Evolutionary conservation across 2,329 filamentous ascomycete species (phyloP), one percentile per base, ranked within the genome.

Genomic region (Lojkania enalia): DNA sequence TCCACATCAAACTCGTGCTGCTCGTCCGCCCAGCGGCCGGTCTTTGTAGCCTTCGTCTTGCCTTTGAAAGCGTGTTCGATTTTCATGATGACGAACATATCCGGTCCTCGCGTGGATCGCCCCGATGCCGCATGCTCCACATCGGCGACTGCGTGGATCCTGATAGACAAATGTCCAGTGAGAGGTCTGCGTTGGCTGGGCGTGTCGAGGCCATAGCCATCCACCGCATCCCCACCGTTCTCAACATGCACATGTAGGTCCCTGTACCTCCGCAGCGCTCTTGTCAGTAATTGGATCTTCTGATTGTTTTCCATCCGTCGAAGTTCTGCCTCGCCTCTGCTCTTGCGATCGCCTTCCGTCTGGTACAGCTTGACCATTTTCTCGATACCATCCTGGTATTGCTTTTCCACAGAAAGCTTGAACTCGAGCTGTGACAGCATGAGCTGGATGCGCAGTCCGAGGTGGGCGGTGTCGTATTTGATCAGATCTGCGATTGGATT

Each of bases 391-490:
- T 95, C 95, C 55, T 97, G 90, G 73, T 99, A 99, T 73, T 99
- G 94, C 69, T 96, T 95, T 71, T 99, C 94, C 20, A 99, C 94
- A 57, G 94, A 96, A 50, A 99, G 81, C 76, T 99, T 99, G 77
- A 99, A 99, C 72, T 97, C 90, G 53, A 99, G 86, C 71, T 99
- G 94, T 36, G 94, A 95, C 64, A 99, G 78, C 94, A 99, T 99
- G 64, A 97, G 87, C 75, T 99, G 94, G 64, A 99, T 99, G 58
- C 95, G 90, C 48, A 94, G 92, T 21, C 94, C 94, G 51, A 99
- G 85, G 69, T 96, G 89, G 14, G 88, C 88, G 21, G 91, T 96
- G 67, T 99, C 94, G 74, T 95, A 96, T 83, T 97, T 97, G 76
- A 99, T 96, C 52, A 99, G 78, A 73, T 99, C 94, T 96, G 58